phyloP scores from a whole-genome alignment of 495 filamentous ascomycete genomes.

The Podospora pseudopauciseta region DNA sequence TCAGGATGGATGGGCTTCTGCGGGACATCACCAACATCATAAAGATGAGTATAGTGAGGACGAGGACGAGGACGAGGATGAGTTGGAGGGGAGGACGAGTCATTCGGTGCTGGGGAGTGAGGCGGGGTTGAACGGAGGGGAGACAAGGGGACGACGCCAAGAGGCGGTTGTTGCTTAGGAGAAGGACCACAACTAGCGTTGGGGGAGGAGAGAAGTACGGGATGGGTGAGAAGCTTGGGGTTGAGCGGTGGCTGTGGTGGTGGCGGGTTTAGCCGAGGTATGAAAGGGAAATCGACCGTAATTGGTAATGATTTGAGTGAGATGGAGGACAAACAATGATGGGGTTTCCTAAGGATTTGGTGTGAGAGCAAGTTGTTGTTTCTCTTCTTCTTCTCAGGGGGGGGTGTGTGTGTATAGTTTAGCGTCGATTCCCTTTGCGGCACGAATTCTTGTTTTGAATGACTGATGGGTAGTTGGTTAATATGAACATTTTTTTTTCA shows the following conservation, averaged over 20 bases:
- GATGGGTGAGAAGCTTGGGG: background rate
- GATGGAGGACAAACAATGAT: background rate
- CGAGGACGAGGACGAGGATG: constrained; percentile 51
- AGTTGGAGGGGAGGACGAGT: constrained; percentile 45
- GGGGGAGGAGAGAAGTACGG: background rate
- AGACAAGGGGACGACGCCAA: constrained; percentile 44
- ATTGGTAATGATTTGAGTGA: constrained; percentile 17
- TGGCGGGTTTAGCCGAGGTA: background rate
- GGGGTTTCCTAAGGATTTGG: background rate
- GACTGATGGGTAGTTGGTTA: background rate
- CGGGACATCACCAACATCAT: constrained; percentile 65
- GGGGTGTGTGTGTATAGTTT: background rate
- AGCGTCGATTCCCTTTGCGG: background rate
- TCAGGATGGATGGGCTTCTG: constrained; percentile 86
- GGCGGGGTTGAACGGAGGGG: constrained; percentile 39
- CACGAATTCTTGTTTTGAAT: background rate
- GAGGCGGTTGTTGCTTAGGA: constrained; percentile 33
- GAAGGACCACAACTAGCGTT: background rate
- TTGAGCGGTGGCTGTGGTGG: background rate
- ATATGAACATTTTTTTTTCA: background rate
- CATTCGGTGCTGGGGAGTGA: constrained; percentile 45
- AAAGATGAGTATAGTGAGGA: constrained; percentile 47
- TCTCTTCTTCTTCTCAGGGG: background rate
- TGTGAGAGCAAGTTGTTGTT: background rate
- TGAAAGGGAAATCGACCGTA: background rate